Evolutionary conservation across 1,284 basidiomycete genomes (phyloP), one percentile per base, ranked within the genome.

Genomic region (Pseudomicrostroma phylloplanum): DNA sequence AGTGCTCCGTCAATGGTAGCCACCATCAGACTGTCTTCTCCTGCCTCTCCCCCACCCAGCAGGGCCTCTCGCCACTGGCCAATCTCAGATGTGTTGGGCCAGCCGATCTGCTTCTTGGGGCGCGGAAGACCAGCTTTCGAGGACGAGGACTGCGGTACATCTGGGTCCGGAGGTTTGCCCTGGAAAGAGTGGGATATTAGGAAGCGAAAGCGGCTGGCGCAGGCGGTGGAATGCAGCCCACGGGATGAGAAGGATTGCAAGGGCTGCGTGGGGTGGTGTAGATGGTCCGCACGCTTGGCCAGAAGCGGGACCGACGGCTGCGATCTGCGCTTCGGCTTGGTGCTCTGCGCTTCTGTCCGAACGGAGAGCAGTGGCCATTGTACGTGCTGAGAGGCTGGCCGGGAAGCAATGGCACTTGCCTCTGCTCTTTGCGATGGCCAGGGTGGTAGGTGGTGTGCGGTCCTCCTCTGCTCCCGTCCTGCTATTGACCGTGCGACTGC

Each of bases 11-110:
- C 51, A 72, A 91, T 88, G 25, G 88, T 88, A 7, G 87, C 83
- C 69, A 81, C 62, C 81, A 84, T 58, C 64, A 76, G 61, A 48
- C 70, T 57, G 80, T 79, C 55, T 74, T 79, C 72, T 83, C 86
- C 43, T 80, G 82, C 69, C 80, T 81, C 42, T 81, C 79, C 40
- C 88, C 83, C 73, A 82, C 85, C 60, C 81, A 81, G 62, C 39
- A 76, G 55, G 26, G 58, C 49, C 71, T 89, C 86, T 58, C 88
- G 83, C 90, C 90, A 91, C 56, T 80, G 77, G 1, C 87, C 88
- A 63, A 91, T 84, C n/a, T 83, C 81, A 57, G 85, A 23, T 8
- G 17, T 15, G 21, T 15, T 21, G 13, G 51, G 51, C 51, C 51
- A 54, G 6, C 51, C 51, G 26, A 25, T 54, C 25, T 54, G 15